Evolutionary conservation across 441 rosid species (phyloP), one percentile per base, ranked within the genome.

Genomic region (Aquilaria agallochum): DNA sequence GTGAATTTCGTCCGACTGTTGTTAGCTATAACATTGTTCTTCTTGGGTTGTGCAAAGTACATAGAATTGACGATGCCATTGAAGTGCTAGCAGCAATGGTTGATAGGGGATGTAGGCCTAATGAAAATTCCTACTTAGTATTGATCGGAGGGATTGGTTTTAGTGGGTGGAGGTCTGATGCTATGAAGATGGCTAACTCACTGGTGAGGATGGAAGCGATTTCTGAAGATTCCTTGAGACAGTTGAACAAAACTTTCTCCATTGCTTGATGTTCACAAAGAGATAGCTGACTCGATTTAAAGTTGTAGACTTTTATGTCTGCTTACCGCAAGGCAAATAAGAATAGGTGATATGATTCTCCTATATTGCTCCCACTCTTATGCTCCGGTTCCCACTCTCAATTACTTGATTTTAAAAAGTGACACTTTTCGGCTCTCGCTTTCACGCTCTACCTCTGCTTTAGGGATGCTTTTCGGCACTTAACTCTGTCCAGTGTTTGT

Each of bases 61-160:
- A 63, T 31, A 76, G 91, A 68, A 75, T 80, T 1, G 76, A 71
- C 31, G 95, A 87, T 2, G 95, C 95, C 2, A 83, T 87, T 36
- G 91, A 87, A 63, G 68, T 85, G 33, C 67, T 89, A 34, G 79
- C 77, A 5, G 77, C 75, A 32, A 89, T 92, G 95, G 81, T 80
- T 2, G 79, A 67, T 51, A 80, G 78, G 50, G 83, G 95, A 31
- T 84, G 84, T 73, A 79, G 5, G 69, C 93, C 98, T 7, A 87
- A 83, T 45, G 90, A 89, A 78, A 83, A 90, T 42, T 89, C 93
- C 36, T 87, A 82, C 56, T 68, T 72, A 1, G 48, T 84, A 69
- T 72, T 92, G 63, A 71, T 83, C 13, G 89, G 85, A 76, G 95
- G 95, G 63, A 77, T 87, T 47, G 95, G 95, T 13, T 85, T 83